Evolutionary conservation across 306 rosid species (phyloP).

Genomic region (Cucurbita moschata): DNA sequence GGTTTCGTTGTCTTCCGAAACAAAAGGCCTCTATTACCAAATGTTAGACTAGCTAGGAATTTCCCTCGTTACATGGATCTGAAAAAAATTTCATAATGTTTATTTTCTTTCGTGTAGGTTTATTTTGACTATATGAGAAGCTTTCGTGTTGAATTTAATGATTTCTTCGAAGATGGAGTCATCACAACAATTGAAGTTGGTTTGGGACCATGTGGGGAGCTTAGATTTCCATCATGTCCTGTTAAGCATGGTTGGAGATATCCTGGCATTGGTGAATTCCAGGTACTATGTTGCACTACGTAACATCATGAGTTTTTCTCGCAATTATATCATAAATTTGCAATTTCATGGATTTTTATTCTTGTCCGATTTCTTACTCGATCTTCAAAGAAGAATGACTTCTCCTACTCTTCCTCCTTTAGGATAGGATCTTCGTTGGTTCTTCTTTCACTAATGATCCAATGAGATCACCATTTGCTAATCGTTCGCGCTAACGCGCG

Average conservation of each 20-base stretch:
- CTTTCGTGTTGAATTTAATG: constrained; percentile 82
- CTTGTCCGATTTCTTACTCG: background rate
- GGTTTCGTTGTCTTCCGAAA: background rate
- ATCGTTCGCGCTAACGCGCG: too few species aligned
- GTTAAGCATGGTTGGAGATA: constrained; percentile 99
- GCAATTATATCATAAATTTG: background rate
- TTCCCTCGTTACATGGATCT: background rate
- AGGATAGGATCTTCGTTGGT: too few species aligned
- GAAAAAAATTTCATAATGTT: background rate
- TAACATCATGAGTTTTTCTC: background rate
- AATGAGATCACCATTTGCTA: too few species aligned
- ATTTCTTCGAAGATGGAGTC: constrained; percentile 58
- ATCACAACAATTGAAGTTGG: constrained; percentile 88
- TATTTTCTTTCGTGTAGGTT: constrained; percentile 31
- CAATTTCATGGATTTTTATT: background rate
- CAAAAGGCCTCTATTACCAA: background rate
- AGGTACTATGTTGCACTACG: constrained; percentile 34
- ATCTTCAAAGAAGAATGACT: too few species aligned
- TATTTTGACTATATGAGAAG: constrained; percentile 98
- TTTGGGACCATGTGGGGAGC: constrained; percentile 94
- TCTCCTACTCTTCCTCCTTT: too few species aligned
- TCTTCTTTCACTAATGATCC: too few species aligned
- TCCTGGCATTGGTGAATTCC: constrained; percentile 98
- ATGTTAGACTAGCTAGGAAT: background rate
- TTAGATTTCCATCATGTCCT: constrained; percentile 81